These are phyloP conservation scores for Postia placenta DNA, from an alignment of 768 basidiomycete genomes.

Conservation along the genomic window DNA sequence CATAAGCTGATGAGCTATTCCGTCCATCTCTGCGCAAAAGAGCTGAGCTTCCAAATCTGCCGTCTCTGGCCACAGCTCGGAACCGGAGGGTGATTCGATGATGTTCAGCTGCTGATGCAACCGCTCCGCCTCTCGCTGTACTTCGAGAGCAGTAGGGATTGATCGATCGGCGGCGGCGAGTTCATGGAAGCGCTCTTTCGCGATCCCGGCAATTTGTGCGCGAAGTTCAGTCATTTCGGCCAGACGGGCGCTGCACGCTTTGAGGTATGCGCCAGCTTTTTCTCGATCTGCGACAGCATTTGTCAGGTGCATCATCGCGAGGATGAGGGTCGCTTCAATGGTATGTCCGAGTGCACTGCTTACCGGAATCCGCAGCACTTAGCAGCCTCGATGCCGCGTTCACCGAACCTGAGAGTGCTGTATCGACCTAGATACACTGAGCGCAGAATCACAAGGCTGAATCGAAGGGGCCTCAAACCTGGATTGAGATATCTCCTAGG, in stretches of 20 bases:
- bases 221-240: background rate
- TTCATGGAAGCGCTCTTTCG: constrained; percentile 5
- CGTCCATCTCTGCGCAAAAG: constrained; percentile 8
- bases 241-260: background rate
- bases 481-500: constrained; percentile 24
- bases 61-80: background rate
- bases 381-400: background rate
- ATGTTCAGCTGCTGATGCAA: background rate
- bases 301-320: background rate
- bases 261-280: background rate
- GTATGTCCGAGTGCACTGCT: background rate
- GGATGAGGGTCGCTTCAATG: too few relatives aligned
- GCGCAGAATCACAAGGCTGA: background rate
- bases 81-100: background rate
- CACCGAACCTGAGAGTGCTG: background rate
- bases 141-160: constrained; percentile 1
- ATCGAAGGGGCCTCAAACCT: constrained; percentile 15
- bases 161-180: constrained; percentile 6
- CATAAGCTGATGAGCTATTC: background rate
- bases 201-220: background rate
- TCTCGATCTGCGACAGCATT: background rate
- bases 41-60: background rate
- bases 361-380: background rate
- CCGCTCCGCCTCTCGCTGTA: constrained; percentile 2
- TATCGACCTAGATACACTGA: background rate